Percentiles rank a stretch among this genome's conserved stretches.
Evolutionary conservation across 345 rosid genomes (phyloP).

Genomic region (Conringia planisiliqua): DNA sequence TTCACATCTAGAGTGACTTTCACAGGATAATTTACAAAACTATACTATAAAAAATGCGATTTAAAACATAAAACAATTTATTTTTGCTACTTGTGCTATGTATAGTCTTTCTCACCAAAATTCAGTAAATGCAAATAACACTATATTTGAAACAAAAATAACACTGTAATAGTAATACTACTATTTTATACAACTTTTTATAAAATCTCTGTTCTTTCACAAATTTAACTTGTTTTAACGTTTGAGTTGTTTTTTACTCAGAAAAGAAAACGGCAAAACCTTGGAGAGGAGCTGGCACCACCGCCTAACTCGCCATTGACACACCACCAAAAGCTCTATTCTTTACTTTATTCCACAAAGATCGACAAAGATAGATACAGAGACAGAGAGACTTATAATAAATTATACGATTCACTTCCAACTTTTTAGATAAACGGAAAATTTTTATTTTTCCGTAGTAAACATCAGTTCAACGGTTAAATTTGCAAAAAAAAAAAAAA

Average conservation of each 20-base stretch:
- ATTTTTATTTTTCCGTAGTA: neutral
- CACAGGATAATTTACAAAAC: no score
- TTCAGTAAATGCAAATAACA: neutral
- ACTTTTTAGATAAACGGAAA: neutral
- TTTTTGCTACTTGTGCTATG: no score
- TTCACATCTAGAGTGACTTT: neutral
- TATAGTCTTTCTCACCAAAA: no score
- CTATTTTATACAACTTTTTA: neutral
- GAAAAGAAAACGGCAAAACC: neutral
- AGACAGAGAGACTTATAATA: neutral
- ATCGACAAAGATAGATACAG: neutral
- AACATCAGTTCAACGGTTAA: conserved; percentile 15
- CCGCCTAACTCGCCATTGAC: conserved; percentile 39
- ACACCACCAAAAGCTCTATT: conserved; percentile 25
- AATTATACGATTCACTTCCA: neutral
- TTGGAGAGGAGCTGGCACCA: conserved; percentile 28
- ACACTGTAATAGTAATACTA: neutral
- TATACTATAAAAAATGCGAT: no score
- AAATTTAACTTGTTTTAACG: neutral
- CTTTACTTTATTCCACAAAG: conserved; percentile 13
- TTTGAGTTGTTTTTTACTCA: conserved; percentile 6
- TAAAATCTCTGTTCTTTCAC: neutral
- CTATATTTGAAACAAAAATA: neutral
- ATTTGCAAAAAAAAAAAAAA: neutral
- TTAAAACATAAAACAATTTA: no score